These are phyloP conservation scores for Canavalia ensiformis DNA, from an alignment of 306 rosid species.

Conservation along the genomic window DNA sequence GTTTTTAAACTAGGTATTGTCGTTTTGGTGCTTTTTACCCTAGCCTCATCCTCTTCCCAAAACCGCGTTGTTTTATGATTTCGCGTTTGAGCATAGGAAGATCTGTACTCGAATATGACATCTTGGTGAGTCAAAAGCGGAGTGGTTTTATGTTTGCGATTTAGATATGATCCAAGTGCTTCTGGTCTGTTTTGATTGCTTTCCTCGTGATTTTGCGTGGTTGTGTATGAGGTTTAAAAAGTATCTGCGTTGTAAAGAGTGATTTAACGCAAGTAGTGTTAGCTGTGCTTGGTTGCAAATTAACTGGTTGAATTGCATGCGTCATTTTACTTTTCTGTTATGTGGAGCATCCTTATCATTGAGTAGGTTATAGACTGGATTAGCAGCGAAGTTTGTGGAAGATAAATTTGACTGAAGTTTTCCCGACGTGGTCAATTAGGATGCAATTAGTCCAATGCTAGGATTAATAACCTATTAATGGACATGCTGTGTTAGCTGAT, in stretches of 20 bases:
- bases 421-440: slow-evolving; percentile 18
- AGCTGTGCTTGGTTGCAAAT: slow-evolving; percentile 24
- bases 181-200: slow-evolving; percentile 3
- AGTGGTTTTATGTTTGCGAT: slow-evolving; percentile 9
- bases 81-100: background rate
- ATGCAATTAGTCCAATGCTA: background rate
- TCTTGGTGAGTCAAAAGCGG: slow-evolving; percentile 15
- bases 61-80: background rate
- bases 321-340: background rate
- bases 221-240: slow-evolving; percentile 8
- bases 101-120: background rate
- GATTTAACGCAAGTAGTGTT: background rate
- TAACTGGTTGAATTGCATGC: background rate
- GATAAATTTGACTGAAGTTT: slow-evolving; percentile 33
- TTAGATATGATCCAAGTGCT: slow-evolving; percentile 7
- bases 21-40: background rate
- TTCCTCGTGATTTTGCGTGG: background rate
- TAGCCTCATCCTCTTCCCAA: background rate
- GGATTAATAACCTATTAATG: background rate
- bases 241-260: background rate
- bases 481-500: background rate
- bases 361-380: slow-evolving; percentile 12
- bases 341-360: background rate
- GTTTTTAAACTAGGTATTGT: background rate
- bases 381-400: slow-evolving; percentile 18